Percentiles rank a stretch among this genome's conserved stretches.
Evolutionary conservation across 345 rosid genomes (phyloP).

Genomic region (Sapria himalayana): DNA sequence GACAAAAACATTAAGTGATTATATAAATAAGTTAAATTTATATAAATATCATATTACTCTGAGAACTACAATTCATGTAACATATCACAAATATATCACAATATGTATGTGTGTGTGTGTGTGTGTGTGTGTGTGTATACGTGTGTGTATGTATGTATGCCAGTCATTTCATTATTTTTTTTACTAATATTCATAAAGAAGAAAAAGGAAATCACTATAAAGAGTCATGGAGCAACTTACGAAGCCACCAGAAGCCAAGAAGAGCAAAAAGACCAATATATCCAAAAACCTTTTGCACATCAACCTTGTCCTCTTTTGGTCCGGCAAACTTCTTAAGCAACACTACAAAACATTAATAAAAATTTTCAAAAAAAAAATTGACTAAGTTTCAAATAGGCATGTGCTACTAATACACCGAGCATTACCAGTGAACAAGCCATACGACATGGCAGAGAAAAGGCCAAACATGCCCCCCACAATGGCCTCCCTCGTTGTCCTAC

Average conservation of each 20-base stretch:
- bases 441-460: conserved; percentile 19
- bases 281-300: conserved; percentile 27
- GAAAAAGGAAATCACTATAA: not conserved
- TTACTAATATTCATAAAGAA: no score
- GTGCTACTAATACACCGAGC: not conserved
- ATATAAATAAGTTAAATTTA: no score
- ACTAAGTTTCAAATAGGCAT: not conserved
- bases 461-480: conserved; percentile 23
- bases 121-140: no score
- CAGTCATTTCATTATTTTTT: no score
- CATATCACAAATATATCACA: no score
- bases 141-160: no score
- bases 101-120: no score
- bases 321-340: conserved; percentile 25
- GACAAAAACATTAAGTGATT: no score
- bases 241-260: conserved; percentile 24
- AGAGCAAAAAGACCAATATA: conserved; percentile 22
- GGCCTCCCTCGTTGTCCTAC: conserved; percentile 14
- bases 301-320: conserved; percentile 20
- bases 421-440: conserved; percentile 25
- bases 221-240: conserved; percentile 7
- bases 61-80: no score
- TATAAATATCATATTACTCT: no score
- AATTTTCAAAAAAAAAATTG: not conserved
- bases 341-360: conserved; percentile 11